These are phyloP conservation scores for Chamaenerion angustifolium DNA, from an alignment of 345 rosid species.

Conservation along the genomic window DNA sequence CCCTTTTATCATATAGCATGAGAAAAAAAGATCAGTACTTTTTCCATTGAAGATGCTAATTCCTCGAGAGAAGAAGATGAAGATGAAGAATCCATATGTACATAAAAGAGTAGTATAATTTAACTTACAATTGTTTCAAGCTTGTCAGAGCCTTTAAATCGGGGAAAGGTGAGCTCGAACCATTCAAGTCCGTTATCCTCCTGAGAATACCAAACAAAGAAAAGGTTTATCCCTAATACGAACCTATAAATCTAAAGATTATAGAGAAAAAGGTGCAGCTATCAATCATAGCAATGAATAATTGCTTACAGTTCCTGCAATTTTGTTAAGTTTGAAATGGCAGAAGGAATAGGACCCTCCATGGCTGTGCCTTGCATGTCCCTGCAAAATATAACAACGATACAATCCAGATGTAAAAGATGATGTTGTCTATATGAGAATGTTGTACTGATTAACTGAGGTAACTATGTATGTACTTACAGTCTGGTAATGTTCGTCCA, in stretches of 20 bases:
- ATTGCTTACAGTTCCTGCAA: conserved; percentile 43
- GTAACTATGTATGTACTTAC: conserved; percentile 24
- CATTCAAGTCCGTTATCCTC: conserved; percentile 59
- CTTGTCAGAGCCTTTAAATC: conserved; percentile 18
- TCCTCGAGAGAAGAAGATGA: no score
- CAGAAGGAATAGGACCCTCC: conserved; percentile 82
- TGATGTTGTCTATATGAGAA: neutral
- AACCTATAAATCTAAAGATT: no score
- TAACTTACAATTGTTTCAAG: conserved; percentile 34
- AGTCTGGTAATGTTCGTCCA: conserved; percentile 51
- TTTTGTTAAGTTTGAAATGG: conserved; percentile 35
- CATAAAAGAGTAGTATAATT: neutral
- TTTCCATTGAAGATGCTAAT: no score
- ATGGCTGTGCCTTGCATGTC: conserved; percentile 71
- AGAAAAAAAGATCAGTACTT: no score
- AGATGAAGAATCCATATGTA: neutral
- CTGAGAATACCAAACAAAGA: conserved; percentile 12
- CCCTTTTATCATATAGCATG: conserved; percentile 25
- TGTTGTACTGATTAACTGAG: no score
- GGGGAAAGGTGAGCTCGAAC: conserved; percentile 39
- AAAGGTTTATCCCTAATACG: neutral
- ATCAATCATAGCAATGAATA: neutral
- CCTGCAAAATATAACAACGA: conserved; percentile 17
- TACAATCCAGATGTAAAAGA: neutral
- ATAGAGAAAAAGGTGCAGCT: no score